Conservation (phyloP, 2,329 filamentous ascomycete species). For the Pseudofabraea citricarpa region DNA sequence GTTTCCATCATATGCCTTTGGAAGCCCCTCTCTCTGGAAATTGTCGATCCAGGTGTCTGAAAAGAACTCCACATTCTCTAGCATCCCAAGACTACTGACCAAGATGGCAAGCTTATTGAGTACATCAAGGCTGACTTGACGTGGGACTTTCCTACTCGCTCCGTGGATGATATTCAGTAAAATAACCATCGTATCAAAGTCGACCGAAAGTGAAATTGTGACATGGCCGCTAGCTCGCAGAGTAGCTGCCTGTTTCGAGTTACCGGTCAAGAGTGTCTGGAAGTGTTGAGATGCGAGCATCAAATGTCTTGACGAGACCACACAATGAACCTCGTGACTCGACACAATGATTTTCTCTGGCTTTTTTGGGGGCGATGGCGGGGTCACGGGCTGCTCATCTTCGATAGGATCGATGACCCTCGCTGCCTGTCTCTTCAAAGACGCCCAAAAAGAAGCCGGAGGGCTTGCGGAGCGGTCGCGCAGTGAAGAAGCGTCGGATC, state of each 20-base stretch:
- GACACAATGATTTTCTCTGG: constrained; percentile 4
- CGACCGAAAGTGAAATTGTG: constrained; percentile 12
- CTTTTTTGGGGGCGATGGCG: not conserved
- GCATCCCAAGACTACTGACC: constrained; percentile 37
- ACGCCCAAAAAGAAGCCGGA: constrained; percentile 18
- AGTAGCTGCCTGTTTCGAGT: constrained; percentile 7
- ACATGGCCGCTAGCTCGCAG: constrained; percentile 12
- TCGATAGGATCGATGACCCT: constrained; percentile 5
- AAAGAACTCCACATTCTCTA: constrained; percentile 37
- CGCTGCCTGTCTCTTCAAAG: constrained; percentile 15
- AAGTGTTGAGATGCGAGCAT: constrained; percentile 18
- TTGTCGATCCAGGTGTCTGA: constrained; percentile 36
- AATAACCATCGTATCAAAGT: constrained; percentile 34
- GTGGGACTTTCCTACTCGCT: constrained; percentile 34
- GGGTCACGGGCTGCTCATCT: constrained; percentile 1
- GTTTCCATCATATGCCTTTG: constrained; percentile 13
- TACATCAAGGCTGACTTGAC: constrained; percentile 31
- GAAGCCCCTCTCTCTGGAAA: constrained; percentile 14
- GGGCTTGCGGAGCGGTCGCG: constrained; percentile 17
- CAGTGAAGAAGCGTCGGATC: constrained; percentile 13
- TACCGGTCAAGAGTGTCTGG: constrained; percentile 10
- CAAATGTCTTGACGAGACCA: constrained; percentile 18
- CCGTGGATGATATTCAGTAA: constrained; percentile 42
- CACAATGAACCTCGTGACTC: constrained; percentile 13
- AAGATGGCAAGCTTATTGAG: constrained; percentile 40